Evolutionary conservation across 768 basidiomycete species (phyloP), one percentile per base, ranked within the genome.

Genomic region (Tulasnella sp.): DNA sequence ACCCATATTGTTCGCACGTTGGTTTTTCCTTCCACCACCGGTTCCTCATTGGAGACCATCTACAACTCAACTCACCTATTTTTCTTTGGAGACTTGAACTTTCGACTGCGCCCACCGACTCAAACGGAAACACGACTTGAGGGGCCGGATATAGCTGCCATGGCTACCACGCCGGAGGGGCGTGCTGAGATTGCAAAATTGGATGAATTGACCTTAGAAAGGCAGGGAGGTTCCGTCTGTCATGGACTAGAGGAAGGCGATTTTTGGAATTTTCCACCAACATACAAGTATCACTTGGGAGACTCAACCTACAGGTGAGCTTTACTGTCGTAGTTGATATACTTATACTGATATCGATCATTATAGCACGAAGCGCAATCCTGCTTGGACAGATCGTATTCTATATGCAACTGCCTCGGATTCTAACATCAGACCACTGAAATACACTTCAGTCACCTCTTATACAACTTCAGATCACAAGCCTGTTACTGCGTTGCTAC

Each of bases 381-480:
- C 93, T 0, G 78, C 90, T 19, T 98, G 89, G 85, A 95, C 91
- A 25, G 93, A 98, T 65, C 75, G 93, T 39, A 75, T 98, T 37
- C 69, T 96, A 60, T 95, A 89, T 60, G 73, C 85, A 10, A 86
- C 85, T 4, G 70, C 79, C 61, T 73, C 72, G 19, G 85, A 87
- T 62, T 77, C 81, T 1, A 60, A 71, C 52, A 77, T 84, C 55
- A 71, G 63, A 3, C 84, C 81, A 55, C 52, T 85, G 16, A 62
- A 87, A 43, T 92, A 92, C 62, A 84, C 83, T 1, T 77, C 79
- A 32, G 73, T 90, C 56, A 84, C 83, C 12, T 79, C 82, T 0
- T 87, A 91, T 64, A 84, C 82, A 12, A 78, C 83, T 3, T 92
- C 89, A 9, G 93, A 98, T 65, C 93, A 98, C 66, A 95, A 95